Percentiles rank a stretch among this genome's conserved stretches.
These are phyloP conservation scores for Pseudogymnoascus sp. DNA, from an alignment of 2,329 filamentous ascomycete genomes.

Conservation along the genomic window DNA sequence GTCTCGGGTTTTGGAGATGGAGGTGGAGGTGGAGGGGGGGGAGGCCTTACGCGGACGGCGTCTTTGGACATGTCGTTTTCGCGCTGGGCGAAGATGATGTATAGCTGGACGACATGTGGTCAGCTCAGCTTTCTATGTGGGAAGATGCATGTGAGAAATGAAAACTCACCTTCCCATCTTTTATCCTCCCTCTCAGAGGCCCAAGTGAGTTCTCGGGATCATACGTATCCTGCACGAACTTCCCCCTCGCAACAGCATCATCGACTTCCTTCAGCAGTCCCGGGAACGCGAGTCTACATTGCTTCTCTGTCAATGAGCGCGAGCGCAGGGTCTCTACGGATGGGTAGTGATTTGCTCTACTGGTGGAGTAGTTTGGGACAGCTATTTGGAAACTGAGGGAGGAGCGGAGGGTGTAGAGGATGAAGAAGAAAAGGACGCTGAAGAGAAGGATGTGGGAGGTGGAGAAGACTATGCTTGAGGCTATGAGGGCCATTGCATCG, in stretches of 20 bases:
- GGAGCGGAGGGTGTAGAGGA: neutral
- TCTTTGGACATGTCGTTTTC: conserved; percentile 32
- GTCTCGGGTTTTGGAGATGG: conserved; percentile 17
- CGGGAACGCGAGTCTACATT: conserved; percentile 42
- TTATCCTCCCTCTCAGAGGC: conserved; percentile 37
- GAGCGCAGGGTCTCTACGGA: neutral
- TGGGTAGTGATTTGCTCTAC: neutral
- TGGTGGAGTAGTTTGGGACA: neutral
- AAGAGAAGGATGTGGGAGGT: neutral
- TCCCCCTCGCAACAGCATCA: conserved; percentile 36
- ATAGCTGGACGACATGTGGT: conserved; percentile 29
- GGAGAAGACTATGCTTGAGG: neutral
- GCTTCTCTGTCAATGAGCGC: conserved; percentile 31
- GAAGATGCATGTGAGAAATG: neutral
- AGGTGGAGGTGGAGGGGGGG: neutral
- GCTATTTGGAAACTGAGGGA: neutral
- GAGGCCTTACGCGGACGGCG: conserved; percentile 34
- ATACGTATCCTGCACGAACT: conserved; percentile 34
- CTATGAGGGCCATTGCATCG: neutral
- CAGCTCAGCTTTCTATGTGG: neutral
- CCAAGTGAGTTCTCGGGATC: conserved; percentile 32
- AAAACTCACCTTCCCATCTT: conserved; percentile 33
- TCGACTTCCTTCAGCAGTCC: conserved; percentile 41
- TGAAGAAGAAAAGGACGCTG: neutral
- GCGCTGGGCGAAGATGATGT: conserved; percentile 38